Evolutionary conservation across 495 filamentous ascomycete species (phyloP).

Genomic region (Ramalina intermedia): DNA sequence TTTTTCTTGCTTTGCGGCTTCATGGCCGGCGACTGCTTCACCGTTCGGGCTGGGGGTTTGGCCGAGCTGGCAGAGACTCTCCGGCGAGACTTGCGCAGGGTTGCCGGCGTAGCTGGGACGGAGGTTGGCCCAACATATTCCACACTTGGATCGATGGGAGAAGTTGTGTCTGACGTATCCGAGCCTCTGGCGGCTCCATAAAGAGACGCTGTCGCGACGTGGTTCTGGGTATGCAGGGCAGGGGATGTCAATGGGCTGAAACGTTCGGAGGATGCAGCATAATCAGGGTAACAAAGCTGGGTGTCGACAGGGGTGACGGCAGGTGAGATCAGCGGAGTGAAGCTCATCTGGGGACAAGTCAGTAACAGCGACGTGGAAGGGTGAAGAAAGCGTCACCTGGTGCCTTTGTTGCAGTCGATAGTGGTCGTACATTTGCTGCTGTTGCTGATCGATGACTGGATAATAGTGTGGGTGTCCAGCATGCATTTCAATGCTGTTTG

Average conservation of each 20-base stretch:
- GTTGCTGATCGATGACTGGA: slow-evolving; percentile 40
- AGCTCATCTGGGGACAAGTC: slow-evolving; percentile 47
- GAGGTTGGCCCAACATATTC: slow-evolving; percentile 27
- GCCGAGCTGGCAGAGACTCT: slow-evolving; percentile 25
- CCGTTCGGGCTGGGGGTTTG: slow-evolving; percentile 26
- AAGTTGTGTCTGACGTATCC: slow-evolving; percentile 28
- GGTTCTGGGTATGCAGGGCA: slow-evolving; percentile 67
- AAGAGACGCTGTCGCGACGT: slow-evolving; percentile 25
- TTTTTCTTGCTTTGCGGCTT: slow-evolving; percentile 58
- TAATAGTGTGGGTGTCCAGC: slow-evolving; percentile 50
- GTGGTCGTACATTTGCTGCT: slow-evolving; percentile 51
- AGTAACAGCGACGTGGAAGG: neutral
- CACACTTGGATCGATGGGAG: slow-evolving; percentile 31
- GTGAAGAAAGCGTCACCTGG: slow-evolving; percentile 41
- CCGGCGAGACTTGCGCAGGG: slow-evolving; percentile 18
- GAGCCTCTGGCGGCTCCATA: slow-evolving; percentile 20
- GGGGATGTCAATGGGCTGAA: slow-evolving; percentile 92
- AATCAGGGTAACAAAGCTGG: slow-evolving; percentile 69
- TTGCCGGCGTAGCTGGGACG: slow-evolving; percentile 23
- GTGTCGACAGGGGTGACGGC: slow-evolving; percentile 84
- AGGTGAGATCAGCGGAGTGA: slow-evolving; percentile 88
- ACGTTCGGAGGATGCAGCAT: slow-evolving; percentile 71
- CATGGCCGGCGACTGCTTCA: slow-evolving; percentile 73
- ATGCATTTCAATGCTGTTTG: slow-evolving; percentile 82
- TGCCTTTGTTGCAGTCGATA: slow-evolving; percentile 67